Evolutionary conservation across 768 basidiomycete genomes (phyloP).

Genomic region (Pholiota microspora): DNA sequence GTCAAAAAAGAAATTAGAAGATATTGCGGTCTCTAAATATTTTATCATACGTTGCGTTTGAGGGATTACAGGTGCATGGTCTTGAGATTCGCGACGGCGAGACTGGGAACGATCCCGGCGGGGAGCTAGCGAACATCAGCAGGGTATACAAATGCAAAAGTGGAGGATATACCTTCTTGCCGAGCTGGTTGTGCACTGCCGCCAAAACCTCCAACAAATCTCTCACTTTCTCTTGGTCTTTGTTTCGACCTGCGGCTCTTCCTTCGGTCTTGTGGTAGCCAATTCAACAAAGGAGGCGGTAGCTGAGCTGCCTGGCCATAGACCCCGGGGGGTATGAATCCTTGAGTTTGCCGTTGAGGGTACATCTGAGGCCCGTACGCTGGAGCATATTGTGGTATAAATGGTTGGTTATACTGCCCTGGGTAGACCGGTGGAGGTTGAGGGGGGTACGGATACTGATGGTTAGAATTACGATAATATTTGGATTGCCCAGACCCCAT

Average conservation of each 20-base stretch:
- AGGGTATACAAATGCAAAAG: background rate
- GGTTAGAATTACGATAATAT: slow-evolving; percentile 8
- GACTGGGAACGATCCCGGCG: slow-evolving; percentile 16
- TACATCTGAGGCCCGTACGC: slow-evolving; percentile 11
- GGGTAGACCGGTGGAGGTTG: slow-evolving; percentile 15
- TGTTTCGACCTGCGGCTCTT: slow-evolving; percentile 10
- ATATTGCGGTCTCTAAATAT: background rate
- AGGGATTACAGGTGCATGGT: slow-evolving; percentile 7
- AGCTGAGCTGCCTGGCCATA: slow-evolving; percentile 18
- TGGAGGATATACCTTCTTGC: slow-evolving; percentile 13
- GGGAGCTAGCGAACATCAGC: background rate
- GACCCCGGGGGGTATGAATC: slow-evolving; percentile 23
- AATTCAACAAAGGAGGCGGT: slow-evolving; percentile 23
- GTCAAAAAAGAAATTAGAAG: background rate
- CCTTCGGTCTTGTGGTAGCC: slow-evolving; percentile 21
- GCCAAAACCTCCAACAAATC: slow-evolving; percentile 23
- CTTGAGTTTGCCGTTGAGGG: slow-evolving; percentile 14
- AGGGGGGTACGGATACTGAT: slow-evolving; percentile 16
- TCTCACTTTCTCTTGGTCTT: slow-evolving; percentile 22
- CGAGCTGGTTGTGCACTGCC: slow-evolving; percentile 14
- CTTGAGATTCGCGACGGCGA: slow-evolving; percentile 4
- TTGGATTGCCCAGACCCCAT: slow-evolving; percentile 21
- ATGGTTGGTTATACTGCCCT: slow-evolving; percentile 12
- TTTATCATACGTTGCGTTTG: slow-evolving; percentile 1
- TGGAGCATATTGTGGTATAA: slow-evolving; percentile 12